A percentile compares a stretch with the other conserved stretches of the same genome.
Conservation (phyloP, 169 alveolate genomes). For the Perkinsus marinus region DNA sequence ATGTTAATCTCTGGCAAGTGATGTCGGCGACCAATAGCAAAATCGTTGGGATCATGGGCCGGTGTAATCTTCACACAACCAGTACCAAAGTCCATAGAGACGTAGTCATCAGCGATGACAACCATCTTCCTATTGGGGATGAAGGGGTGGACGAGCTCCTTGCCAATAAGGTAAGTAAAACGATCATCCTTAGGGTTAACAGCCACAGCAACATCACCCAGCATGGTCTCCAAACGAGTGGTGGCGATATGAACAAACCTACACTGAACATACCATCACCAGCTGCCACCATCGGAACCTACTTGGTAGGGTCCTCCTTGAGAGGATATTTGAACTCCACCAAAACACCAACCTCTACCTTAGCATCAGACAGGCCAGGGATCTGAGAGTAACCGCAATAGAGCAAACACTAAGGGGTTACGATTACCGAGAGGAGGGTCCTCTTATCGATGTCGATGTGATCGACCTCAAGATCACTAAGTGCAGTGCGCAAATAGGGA, state of each 20-base stretch:
- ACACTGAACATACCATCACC: slow-evolving; percentile 18
- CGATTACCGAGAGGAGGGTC: slow-evolving; percentile 17
- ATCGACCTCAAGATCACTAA: slow-evolving; percentile 97
- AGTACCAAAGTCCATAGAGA: slow-evolving; percentile 95
- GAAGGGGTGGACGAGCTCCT: slow-evolving; percentile 92
- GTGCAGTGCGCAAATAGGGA: slow-evolving; percentile 90
- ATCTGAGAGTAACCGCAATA: not conserved
- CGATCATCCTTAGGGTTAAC: slow-evolving; percentile 91
- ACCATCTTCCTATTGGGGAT: slow-evolving; percentile 76
- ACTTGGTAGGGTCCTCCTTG: slow-evolving; percentile 45
- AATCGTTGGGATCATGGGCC: slow-evolving; percentile 99
- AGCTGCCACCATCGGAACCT: not conserved
- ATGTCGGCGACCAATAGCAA: slow-evolving; percentile 88
- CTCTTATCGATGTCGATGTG: slow-evolving; percentile 78
- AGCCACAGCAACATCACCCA: slow-evolving; percentile 99
- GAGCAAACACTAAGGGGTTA: slow-evolving; percentile 24
- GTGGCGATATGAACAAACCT: slow-evolving; percentile 66
- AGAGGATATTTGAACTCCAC: slow-evolving; percentile 84
- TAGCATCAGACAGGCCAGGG: slow-evolving; percentile 19
- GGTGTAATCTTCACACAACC: slow-evolving; percentile 99
- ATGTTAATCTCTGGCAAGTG: slow-evolving; percentile 68
- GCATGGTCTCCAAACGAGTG: slow-evolving; percentile 99
- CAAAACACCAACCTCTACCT: slow-evolving; percentile 92
- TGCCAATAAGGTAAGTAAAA: slow-evolving; percentile 74
- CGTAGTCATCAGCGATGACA: slow-evolving; percentile 88